These are phyloP conservation scores for Glaciozyma antarctica DNA, from an alignment of 768 basidiomycete species.

Conservation along the genomic window DNA sequence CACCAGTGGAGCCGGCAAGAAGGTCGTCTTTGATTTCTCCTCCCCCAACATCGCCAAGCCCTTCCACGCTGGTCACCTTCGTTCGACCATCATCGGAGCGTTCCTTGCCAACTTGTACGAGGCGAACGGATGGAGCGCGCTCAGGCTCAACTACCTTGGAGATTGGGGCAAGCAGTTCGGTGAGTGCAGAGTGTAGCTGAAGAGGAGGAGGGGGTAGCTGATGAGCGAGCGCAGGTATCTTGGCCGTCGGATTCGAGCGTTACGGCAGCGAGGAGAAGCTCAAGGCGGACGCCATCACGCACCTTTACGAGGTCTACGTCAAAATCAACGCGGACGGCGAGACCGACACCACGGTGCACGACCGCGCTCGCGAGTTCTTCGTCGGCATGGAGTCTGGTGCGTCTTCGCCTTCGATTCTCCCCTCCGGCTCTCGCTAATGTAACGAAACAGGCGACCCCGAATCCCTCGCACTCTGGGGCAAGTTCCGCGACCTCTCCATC, in stretches of 20 bases:
- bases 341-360: constrained; percentile 26
- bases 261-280: constrained; percentile 77
- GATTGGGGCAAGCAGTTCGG: constrained; percentile 96
- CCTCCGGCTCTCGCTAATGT: background rate
- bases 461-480: constrained; percentile 76
- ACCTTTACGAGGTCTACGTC: constrained; percentile 89
- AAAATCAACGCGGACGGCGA: constrained; percentile 68
- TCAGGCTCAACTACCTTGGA: constrained; percentile 84
- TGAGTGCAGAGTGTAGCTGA: constrained; percentile 11
- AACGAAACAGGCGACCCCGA: constrained; percentile 54
- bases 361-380: constrained; percentile 70
- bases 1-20: constrained; percentile 66
- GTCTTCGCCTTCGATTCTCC: background rate
- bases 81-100: constrained; percentile 98
- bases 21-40: constrained; percentile 79
- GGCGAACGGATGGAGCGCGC: constrained; percentile 86
- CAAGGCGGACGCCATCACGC: constrained; percentile 81
- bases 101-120: constrained; percentile 85
- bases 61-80: constrained; percentile 93
- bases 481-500: constrained; percentile 85
- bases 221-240: constrained; percentile 53
- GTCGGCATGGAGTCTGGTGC: constrained; percentile 59
- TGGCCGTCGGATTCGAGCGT: constrained; percentile 81
- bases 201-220: background rate
- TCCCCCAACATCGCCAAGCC: constrained; percentile 96